These are phyloP conservation scores for Colletotrichum scovillei DNA, from an alignment of 2,329 filamentous ascomycete species.

Conservation along the genomic window DNA sequence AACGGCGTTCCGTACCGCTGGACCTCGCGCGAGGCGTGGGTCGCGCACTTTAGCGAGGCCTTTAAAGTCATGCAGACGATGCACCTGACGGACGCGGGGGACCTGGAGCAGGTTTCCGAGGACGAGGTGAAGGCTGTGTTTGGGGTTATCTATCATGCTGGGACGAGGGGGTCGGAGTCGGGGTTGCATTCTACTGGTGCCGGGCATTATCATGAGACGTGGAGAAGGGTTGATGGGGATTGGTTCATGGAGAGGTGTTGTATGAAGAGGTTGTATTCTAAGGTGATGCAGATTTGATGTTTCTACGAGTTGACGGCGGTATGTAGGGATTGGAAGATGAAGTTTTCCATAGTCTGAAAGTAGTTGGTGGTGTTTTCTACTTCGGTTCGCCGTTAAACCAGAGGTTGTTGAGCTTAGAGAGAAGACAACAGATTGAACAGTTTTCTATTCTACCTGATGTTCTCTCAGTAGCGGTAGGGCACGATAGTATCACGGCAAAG, in stretches of 20 bases:
- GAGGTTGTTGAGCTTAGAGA: too few species aligned
- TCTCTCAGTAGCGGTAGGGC: too few species aligned
- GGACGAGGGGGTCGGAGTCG: slow-evolving; percentile 7
- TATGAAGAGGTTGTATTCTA: slow-evolving; percentile 33
- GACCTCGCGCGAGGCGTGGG: slow-evolving; percentile 20
- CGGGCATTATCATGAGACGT: slow-evolving; percentile 34
- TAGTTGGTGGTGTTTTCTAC: too few species aligned
- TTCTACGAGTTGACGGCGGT: not conserved
- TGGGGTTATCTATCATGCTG: slow-evolving; percentile 8
- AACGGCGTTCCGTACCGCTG: slow-evolving; percentile 3
- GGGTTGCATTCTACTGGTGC: slow-evolving; percentile 10
- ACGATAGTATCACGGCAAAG: too few species aligned
- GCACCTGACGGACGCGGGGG: slow-evolving; percentile 18
- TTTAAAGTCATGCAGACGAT: slow-evolving; percentile 2
- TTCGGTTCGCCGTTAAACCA: too few species aligned
- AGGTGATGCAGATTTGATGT: not conserved
- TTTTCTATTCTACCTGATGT: too few species aligned
- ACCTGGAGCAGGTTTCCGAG: slow-evolving; percentile 23
- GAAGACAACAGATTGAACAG: too few species aligned
- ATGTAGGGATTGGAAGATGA: too few species aligned
- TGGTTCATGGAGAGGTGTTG: slow-evolving; percentile 27
- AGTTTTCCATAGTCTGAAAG: too few species aligned
- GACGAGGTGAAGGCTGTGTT: slow-evolving; percentile 36
- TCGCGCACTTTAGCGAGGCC: slow-evolving; percentile 9
- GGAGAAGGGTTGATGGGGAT: slow-evolving; percentile 25